These are phyloP conservation scores for Mucor velutinosus DNA, from an alignment of 371 early-diverging fungal genomes.

Conservation along the genomic window DNA sequence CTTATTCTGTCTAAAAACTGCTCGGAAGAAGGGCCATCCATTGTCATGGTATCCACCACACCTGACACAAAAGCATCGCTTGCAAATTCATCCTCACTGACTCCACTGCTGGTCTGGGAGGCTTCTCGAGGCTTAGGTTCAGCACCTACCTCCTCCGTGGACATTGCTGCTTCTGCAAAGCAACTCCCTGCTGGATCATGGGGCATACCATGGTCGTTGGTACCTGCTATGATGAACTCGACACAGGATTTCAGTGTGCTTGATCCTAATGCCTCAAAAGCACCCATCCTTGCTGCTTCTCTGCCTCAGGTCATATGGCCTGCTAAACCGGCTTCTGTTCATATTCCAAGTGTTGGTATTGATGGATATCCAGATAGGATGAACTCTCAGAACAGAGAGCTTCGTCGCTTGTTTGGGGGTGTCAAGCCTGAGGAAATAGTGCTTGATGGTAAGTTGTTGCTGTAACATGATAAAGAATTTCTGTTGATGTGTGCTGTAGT, in stretches of 20 bases:
- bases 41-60: conserved; percentile 25
- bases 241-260: background rate
- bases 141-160: background rate
- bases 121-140: conserved; percentile 4
- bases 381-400: conserved; percentile 28
- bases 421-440: conserved; percentile 40
- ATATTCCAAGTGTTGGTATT: conserved; percentile 15
- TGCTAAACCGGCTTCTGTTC: conserved; percentile 1
- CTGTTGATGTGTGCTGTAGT: background rate
- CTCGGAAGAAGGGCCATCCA: conserved; percentile 8
- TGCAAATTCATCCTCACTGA: conserved; percentile 24
- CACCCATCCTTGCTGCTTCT: background rate
- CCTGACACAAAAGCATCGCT: conserved; percentile 15
- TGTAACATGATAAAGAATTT: background rate
- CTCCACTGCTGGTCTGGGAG: conserved; percentile 35
- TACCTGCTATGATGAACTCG: conserved; percentile 24
- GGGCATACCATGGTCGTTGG: conserved; percentile 43
- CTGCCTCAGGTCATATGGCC: conserved; percentile 22
- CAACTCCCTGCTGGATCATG: conserved; percentile 20
- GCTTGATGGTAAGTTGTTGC: conserved; percentile 32
- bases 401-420: conserved; percentile 43
- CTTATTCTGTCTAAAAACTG: background rate
- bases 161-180: background rate
- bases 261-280: background rate
- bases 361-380: conserved; percentile 22